Percentiles rank a stretch among this genome's conserved stretches.
Evolutionary conservation across 2,329 filamentous ascomycete genomes (phyloP).

Genomic region (Cryphonectria japonica): DNA sequence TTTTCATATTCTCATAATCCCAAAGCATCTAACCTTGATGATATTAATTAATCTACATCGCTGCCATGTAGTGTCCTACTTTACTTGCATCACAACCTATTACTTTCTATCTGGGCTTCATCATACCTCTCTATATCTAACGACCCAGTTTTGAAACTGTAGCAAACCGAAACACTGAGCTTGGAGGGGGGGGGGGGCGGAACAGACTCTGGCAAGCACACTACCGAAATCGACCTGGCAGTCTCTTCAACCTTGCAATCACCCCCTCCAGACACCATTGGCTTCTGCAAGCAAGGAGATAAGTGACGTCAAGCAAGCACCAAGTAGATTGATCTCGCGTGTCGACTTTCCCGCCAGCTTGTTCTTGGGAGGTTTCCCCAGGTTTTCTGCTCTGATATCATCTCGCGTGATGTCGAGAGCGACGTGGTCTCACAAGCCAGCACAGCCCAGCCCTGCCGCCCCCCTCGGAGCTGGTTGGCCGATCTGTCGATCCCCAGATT

Average conservation of each 20-base stretch:
- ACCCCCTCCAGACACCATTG: not conserved
- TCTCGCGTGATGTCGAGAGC: conserved; percentile 14
- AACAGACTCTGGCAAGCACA: not conserved
- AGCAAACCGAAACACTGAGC: not conserved
- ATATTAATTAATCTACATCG: not conserved
- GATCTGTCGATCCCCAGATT: conserved; percentile 25
- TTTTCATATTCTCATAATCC: not conserved
- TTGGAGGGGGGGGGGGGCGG: not conserved
- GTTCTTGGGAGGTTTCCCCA: not conserved
- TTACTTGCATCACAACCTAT: not conserved
- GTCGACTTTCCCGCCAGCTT: not conserved
- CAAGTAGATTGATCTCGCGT: not conserved
- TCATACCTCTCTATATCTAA: not conserved
- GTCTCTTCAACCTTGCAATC: not conserved
- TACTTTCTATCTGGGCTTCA: not conserved
- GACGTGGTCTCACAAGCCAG: not conserved
- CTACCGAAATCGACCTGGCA: not conserved
- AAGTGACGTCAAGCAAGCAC: not conserved
- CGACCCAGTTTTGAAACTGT: not conserved
- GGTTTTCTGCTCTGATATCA: conserved; percentile 20
- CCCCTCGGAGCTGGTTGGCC: not conserved
- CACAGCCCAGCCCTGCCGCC: not conserved
- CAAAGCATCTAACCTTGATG: not conserved
- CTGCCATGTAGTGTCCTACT: not conserved
- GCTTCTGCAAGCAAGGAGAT: not conserved